These are phyloP conservation scores for Cladobotryum protrusum DNA, from an alignment of 2,329 filamentous ascomycete species.

Conservation along the genomic window DNA sequence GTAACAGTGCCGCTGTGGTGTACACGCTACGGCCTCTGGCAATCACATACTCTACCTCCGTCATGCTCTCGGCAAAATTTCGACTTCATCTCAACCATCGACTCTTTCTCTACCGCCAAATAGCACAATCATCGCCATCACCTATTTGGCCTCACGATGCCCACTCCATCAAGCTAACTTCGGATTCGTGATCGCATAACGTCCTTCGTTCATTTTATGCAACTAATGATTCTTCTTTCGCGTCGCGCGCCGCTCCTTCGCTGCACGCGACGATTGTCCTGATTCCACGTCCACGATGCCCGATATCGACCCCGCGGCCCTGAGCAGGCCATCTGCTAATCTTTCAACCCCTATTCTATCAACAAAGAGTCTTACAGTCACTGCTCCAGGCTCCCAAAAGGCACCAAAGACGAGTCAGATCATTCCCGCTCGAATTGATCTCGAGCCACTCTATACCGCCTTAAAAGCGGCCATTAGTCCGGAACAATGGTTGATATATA, in stretches of 20 bases:
- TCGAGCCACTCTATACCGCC: constrained; percentile 57
- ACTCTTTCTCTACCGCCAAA: constrained; percentile 21
- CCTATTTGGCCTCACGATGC: constrained; percentile 34
- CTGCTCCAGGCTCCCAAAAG: constrained; percentile 44
- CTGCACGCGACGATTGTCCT: constrained; percentile 41
- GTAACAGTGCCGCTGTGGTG: not conserved
- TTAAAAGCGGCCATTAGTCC: constrained; percentile 53
- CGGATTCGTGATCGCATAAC: constrained; percentile 37
- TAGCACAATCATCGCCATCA: constrained; percentile 32
- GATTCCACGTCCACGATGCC: constrained; percentile 44
- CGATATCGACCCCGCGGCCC: constrained; percentile 64
- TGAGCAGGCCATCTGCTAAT: constrained; percentile 55
- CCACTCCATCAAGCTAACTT: constrained; percentile 38
- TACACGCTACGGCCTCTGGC: constrained; percentile 20
- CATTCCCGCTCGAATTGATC: constrained; percentile 60
- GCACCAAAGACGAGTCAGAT: constrained; percentile 54
- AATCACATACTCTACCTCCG: constrained; percentile 14
- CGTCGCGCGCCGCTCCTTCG: constrained; percentile 39
- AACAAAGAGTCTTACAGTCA: constrained; percentile 51
- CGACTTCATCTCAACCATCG: constrained; percentile 28
- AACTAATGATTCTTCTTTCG: constrained; percentile 37
- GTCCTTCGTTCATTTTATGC: constrained; percentile 31
- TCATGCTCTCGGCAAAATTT: constrained; percentile 24
- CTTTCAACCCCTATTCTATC: constrained; percentile 54
- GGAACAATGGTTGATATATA: constrained; percentile 60